Percentiles rank a stretch among this genome's conserved stretches.
These are phyloP conservation scores for Cytospora piceae DNA, from an alignment of 2,329 filamentous ascomycete species.

Conservation along the genomic window DNA sequence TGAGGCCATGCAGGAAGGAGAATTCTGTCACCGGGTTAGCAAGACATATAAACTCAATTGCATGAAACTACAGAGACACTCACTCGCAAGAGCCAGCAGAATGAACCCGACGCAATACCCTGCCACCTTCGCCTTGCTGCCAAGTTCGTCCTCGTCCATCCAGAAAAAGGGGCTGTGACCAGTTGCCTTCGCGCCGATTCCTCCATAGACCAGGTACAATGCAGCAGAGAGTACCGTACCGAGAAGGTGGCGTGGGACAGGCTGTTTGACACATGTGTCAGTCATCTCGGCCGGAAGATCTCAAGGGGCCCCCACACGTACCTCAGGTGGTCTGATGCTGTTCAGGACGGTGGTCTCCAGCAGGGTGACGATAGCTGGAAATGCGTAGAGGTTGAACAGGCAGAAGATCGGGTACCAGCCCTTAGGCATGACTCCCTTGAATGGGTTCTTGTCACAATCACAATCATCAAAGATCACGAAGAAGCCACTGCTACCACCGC, in stretches of 20 bases:
- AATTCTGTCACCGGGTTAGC: conserved; percentile 44
- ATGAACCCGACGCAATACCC: conserved; percentile 52
- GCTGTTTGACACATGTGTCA: conserved; percentile 38
- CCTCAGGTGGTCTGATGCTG: conserved; percentile 56
- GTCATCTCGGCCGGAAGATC: background rate
- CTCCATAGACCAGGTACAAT: conserved; percentile 55
- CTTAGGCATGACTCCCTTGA: conserved; percentile 52
- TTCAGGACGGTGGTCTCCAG: conserved; percentile 55
- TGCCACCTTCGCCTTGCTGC: conserved; percentile 48
- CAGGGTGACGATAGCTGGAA: conserved; percentile 48
- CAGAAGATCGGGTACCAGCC: conserved; percentile 53
- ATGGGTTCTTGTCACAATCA: conserved; percentile 36
- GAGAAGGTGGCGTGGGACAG: conserved; percentile 48
- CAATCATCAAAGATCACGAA: conserved; percentile 15
- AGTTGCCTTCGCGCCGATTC: conserved; percentile 51
- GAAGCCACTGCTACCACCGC: conserved; percentile 12
- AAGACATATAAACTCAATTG: background rate
- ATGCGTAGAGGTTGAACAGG: conserved; percentile 50
- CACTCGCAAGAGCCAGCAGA: conserved; percentile 48
- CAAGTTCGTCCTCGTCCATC: conserved; percentile 50
- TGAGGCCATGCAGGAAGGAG: conserved; percentile 53
- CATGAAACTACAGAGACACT: conserved; percentile 35
- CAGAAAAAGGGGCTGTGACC: conserved; percentile 55
- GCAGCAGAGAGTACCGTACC: conserved; percentile 46
- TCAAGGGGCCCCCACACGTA: conserved; percentile 36